Base-by-base conservation (phyloP, 352 stramenopile genomes). In the Pythium sp. region DNA sequence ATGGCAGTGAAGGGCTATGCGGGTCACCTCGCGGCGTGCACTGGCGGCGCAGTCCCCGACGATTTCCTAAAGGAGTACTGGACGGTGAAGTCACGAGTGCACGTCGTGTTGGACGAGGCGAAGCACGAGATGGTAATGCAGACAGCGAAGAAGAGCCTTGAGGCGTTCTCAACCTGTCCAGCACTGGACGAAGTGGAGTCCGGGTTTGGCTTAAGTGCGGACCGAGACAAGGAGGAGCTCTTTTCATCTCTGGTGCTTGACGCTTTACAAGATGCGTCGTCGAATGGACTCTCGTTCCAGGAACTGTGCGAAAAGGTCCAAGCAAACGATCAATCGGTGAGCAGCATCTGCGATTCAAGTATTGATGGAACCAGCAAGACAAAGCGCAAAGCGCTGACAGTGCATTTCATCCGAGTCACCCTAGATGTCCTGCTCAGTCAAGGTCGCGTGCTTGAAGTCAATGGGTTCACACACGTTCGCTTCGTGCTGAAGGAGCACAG, bases 61-160 rank as follows among this genome's bases (percentile, higher is more conserved):
- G 82, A 91, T 54, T 93, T 94, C 60, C 60, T 93, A 34, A 82
- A 84, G 20, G 83, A 91, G 18, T 91, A 87, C 59, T 94, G 86
- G 86, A 64, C 61, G 11, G 82, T 94, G 1, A 94, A 84, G 51
- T 83, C 76, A 2, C 69, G 82, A 20, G 67, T 57, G 34, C 60
- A 41, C 82, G 86, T 71, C 56, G 2, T 74, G 22, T 22, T 55
- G 26, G 60, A 72, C n/a, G 71, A 69, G 7, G 58, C 20, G 5
- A 54, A 72, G 67, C 57, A 78, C 76, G 67, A 72, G 32, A 18
- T 63, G 14, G 54, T 18, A 55, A 34, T 58, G n/a, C 18, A n/a
- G 56, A 62, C 7, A 22, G 46, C 65, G 63, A 32, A 58, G 43
- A 80, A 59, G 41, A 58, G 26, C 9, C 73, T 81, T 43, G 74